Conservation (phyloP, 148 eudicot genomes). For the Spergularia marina region DNA sequence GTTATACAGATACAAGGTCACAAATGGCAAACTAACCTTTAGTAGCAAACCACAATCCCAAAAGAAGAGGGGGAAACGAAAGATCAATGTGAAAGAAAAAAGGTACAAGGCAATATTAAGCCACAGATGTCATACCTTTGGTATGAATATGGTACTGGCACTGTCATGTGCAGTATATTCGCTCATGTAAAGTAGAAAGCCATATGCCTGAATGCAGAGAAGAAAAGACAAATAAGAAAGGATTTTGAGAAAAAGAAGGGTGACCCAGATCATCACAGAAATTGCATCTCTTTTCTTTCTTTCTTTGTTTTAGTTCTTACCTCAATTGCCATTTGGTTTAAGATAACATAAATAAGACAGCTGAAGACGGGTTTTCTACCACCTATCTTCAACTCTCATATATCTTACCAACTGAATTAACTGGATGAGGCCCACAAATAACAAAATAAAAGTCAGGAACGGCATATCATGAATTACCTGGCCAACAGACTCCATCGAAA, state of each 20-base stretch:
- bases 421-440: background rate
- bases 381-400: background rate
- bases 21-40: background rate
- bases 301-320: background rate
- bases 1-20: background rate
- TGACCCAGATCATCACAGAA: constrained; percentile 8
- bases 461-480: constrained; percentile 49
- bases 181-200: constrained; percentile 64
- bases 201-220: constrained; percentile 64
- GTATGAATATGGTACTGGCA: constrained; percentile 53
- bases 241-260: background rate
- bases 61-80: background rate
- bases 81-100: background rate
- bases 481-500: constrained; percentile 80
- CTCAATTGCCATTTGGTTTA: background rate
- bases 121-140: constrained; percentile 48
- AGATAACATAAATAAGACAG: background rate
- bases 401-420: background rate
- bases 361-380: constrained; percentile 1
- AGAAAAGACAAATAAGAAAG: constrained; percentile 12
- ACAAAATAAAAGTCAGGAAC: background rate
- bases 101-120: background rate
- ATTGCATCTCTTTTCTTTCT: background rate
- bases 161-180: constrained; percentile 44
- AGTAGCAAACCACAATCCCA: background rate